Percentiles rank a stretch among this genome's conserved stretches.
phyloP scores from a whole-genome alignment of 495 filamentous ascomycete genomes.

The Penicillium lagena region DNA sequence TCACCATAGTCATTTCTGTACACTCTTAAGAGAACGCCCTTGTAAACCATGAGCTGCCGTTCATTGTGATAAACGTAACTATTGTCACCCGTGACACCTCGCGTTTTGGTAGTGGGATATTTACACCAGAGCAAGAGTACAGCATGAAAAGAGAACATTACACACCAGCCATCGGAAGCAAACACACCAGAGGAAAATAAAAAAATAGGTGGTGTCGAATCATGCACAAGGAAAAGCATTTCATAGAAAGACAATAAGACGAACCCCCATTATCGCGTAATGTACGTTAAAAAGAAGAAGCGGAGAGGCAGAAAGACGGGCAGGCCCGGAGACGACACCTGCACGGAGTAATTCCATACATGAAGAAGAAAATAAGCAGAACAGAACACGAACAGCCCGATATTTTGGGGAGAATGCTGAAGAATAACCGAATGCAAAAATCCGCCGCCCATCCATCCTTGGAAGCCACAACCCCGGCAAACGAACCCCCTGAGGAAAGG shows the following conservation, averaged over 20 bases:
- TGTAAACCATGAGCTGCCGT: no score
- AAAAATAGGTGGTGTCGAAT: conserved; percentile 1
- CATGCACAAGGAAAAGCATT: conserved; percentile 12
- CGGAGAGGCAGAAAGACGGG: conserved; percentile 3
- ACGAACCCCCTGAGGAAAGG: background rate
- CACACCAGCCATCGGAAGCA: background rate
- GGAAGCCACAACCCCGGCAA: no score
- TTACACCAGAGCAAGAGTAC: no score
- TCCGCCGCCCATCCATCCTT: no score
- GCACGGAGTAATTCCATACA: conserved; percentile 7
- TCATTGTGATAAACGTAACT: no score
- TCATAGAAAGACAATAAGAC: background rate
- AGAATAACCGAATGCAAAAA: background rate
- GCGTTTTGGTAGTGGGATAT: no score
- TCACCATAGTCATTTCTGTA: no score
- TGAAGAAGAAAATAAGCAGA: conserved; percentile 8
- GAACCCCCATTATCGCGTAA: conserved; percentile 24
- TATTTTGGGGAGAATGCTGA: conserved; percentile 10
- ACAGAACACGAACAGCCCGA: conserved; percentile 2
- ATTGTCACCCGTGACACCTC: no score
- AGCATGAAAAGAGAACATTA: no score
- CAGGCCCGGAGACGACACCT: background rate
- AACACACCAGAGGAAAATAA: background rate
- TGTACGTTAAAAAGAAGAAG: conserved; percentile 14
- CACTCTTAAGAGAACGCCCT: no score